These are phyloP conservation scores for Metrosideros polymorpha DNA, from an alignment of 441 rosid species.

Conservation along the genomic window DNA sequence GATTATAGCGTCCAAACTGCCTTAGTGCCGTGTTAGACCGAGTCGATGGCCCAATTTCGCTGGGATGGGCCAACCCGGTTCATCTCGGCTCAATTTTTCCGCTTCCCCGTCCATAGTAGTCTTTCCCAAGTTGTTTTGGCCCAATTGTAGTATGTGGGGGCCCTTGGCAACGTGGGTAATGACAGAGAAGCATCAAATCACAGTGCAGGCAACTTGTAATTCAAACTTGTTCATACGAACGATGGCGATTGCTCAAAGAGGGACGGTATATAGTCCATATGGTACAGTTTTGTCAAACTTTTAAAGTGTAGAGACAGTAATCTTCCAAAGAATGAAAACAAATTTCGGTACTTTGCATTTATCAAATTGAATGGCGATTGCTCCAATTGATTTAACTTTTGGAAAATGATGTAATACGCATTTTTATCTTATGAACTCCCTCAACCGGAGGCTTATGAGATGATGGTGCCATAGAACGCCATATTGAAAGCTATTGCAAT, in stretches of 20 bases:
- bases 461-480: neutral
- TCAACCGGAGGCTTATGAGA: neutral
- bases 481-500: neutral
- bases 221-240: neutral
- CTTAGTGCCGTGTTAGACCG: too few species aligned
- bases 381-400: neutral
- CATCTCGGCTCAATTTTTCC: neutral
- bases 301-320: rapidly evolving
- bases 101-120: rapidly evolving
- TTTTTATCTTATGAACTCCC: neutral
- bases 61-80: neutral
- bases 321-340: neutral
- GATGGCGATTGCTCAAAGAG: neutral
- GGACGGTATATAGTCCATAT: too few species aligned
- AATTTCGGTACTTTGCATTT: neutral
- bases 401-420: too few species aligned
- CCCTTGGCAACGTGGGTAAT: too few species aligned
- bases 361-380: neutral
- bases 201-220: neutral
- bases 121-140: neutral
- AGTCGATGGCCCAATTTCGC: neutral
- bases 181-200: too few species aligned
- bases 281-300: neutral
- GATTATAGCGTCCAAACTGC: neutral
- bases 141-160: neutral